phyloP scores from a whole-genome alignment of 305 asterid genomes.

The Fraxinus sp. region DNA sequence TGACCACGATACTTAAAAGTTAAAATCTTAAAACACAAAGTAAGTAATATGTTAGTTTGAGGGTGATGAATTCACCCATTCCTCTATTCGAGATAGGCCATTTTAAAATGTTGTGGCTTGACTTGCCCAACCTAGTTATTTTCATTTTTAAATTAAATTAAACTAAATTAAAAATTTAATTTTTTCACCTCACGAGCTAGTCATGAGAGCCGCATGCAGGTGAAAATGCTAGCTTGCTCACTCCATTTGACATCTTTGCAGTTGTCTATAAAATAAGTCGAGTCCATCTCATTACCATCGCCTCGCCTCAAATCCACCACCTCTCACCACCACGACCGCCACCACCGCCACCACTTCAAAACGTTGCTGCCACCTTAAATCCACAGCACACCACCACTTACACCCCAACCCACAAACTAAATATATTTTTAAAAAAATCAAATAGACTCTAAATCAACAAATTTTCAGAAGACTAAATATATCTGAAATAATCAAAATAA shows the following conservation, averaged over 20 bases:
- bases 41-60: not conserved
- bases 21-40: not conserved
- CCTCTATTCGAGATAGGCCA: not conserved
- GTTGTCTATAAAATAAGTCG: not conserved
- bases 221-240: not conserved
- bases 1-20: not conserved
- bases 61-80: not conserved
- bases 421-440: too few relatives aligned
- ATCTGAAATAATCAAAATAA: too few relatives aligned
- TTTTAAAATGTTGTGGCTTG: too few relatives aligned
- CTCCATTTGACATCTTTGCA: not conserved
- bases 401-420: too few relatives aligned
- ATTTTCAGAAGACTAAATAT: too few relatives aligned
- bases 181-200: not conserved
- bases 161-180: too few relatives aligned
- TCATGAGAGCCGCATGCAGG: not conserved
- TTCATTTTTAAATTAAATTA: too few relatives aligned
- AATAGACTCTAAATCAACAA: too few relatives aligned
- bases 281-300: not conserved
- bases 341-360: not conserved
- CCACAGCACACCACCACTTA: not conserved
- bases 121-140: too few relatives aligned
- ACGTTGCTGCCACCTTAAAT: not conserved
- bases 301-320: not conserved
- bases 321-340: not conserved